Evolutionary conservation across 2,329 filamentous ascomycete species (phyloP).

Genomic region (Mollisiaceae sp.): DNA sequence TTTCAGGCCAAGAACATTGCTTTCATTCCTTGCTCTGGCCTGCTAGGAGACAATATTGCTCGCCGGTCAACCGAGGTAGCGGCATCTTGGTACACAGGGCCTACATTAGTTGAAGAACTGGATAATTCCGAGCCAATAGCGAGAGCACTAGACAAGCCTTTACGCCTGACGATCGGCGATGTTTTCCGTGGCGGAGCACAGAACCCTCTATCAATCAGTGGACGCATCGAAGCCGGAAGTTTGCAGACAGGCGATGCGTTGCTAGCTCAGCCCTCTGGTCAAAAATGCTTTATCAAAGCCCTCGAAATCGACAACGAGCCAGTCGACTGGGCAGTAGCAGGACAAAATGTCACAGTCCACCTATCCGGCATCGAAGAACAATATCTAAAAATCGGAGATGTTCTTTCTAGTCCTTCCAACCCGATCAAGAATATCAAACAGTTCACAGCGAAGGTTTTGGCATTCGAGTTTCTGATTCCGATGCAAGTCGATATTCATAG

Average conservation of each 20-base stretch:
- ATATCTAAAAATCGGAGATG: conserved; percentile 82
- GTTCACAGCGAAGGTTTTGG: conserved; percentile 83
- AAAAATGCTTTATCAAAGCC: conserved; percentile 80
- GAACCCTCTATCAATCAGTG: conserved; percentile 83
- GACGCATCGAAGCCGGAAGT: conserved; percentile 82
- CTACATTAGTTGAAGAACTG: conserved; percentile 81
- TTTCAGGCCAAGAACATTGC: conserved; percentile 82
- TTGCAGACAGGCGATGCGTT: conserved; percentile 85
- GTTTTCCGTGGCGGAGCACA: conserved; percentile 81
- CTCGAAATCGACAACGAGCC: conserved; percentile 76
- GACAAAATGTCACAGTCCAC: conserved; percentile 86
- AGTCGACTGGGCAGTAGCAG: conserved; percentile 89
- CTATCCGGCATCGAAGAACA: conserved; percentile 83
- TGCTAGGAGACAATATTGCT: conserved; percentile 86
- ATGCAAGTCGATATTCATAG: conserved; percentile 89
- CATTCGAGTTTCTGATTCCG: conserved; percentile 87
- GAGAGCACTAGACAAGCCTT: conserved; percentile 74
- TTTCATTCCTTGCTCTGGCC: conserved; percentile 88
- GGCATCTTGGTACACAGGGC: conserved; percentile 79
- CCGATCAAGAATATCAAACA: conserved; percentile 74
- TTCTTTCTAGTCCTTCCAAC: conserved; percentile 73
- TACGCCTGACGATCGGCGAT: conserved; percentile 87
- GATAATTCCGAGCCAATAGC: conserved; percentile 79
- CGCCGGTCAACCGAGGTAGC: conserved; percentile 58
- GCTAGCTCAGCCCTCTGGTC: conserved; percentile 78